A percentile compares a stretch with the other conserved stretches of the same genome.
phyloP scores from a whole-genome alignment of 2,329 filamentous ascomycete genomes.

The Pyrenochaeta sp. region DNA sequence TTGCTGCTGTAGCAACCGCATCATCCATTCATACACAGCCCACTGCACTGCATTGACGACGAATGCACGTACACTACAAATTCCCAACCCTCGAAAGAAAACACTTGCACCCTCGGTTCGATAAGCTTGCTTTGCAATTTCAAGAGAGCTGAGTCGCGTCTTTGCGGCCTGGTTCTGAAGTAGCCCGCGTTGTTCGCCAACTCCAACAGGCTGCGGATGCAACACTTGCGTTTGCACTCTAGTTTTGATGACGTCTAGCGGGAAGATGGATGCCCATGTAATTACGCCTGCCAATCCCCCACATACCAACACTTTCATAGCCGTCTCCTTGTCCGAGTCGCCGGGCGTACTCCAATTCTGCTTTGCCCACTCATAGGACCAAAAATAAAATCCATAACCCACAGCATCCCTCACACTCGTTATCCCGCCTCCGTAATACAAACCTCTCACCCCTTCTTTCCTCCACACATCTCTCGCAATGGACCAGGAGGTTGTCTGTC shows the following conservation, averaged over 20 bases:
- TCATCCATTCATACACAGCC: conserved; percentile 90
- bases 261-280: conserved; percentile 91
- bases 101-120: conserved; percentile 74
- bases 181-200: conserved; percentile 29
- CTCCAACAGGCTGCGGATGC: conserved; percentile 1
- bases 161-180: conserved; percentile 26
- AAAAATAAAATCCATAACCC: conserved; percentile 98
- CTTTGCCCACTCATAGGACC: conserved; percentile 84
- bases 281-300: conserved; percentile 87
- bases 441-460: conserved; percentile 68
- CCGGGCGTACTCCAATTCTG: conserved; percentile 60
- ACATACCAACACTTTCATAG: conserved; percentile 76
- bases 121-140: conserved; percentile 73
- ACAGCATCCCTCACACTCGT: conserved; percentile 86
- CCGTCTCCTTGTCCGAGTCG: conserved; percentile 59
- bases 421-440: conserved; percentile 83
- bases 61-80: conserved; percentile 88
- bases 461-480: conserved; percentile 70
- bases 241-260: conserved; percentile 91
- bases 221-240: conserved; percentile 78
- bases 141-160: conserved; percentile 63
- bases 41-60: conserved; percentile 93
- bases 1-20: conserved; percentile 57
- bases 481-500: conserved; percentile 62
- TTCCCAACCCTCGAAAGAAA: conserved; percentile 81